Percentiles rank a stretch among this genome's conserved stretches.
Evolutionary conservation across 108 stramenopile species (phyloP).

Genomic region (Ochromonas danica): DNA sequence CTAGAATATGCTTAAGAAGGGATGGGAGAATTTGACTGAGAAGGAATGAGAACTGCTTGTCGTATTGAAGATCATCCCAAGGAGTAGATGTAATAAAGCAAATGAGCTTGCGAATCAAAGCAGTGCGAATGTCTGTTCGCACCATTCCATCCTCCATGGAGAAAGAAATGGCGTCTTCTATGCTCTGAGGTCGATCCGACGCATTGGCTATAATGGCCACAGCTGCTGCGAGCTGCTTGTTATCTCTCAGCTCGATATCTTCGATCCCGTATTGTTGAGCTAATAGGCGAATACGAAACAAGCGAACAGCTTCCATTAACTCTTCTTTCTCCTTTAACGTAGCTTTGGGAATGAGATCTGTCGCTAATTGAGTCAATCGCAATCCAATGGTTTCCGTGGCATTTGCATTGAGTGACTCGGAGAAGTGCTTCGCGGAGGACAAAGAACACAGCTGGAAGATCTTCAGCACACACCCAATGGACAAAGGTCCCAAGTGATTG

Average conservation of each 20-base stretch:
- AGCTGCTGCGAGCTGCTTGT: neutral
- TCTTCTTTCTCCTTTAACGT: neutral
- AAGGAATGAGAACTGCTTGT: neutral
- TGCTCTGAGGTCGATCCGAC: neutral
- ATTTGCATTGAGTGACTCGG: neutral
- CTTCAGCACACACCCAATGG: neutral
- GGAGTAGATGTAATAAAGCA: no score
- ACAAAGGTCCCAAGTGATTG: no score
- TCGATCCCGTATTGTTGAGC: neutral
- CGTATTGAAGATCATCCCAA: neutral
- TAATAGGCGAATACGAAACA: neutral
- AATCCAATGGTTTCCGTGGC: neutral
- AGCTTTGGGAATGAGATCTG: neutral
- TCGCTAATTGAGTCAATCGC: neutral
- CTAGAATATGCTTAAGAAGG: no score
- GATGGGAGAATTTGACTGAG: neutral
- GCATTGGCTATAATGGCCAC: neutral
- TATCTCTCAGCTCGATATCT: neutral
- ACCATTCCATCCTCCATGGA: neutral
- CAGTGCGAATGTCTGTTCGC: no score
- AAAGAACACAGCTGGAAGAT: neutral
- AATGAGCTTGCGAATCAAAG: no score
- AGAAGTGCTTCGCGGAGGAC: neutral
- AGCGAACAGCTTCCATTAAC: neutral
- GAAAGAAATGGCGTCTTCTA: neutral